Base-by-base conservation (phyloP, 495 filamentous ascomycete genomes). In the Poronia punctata region DNA sequence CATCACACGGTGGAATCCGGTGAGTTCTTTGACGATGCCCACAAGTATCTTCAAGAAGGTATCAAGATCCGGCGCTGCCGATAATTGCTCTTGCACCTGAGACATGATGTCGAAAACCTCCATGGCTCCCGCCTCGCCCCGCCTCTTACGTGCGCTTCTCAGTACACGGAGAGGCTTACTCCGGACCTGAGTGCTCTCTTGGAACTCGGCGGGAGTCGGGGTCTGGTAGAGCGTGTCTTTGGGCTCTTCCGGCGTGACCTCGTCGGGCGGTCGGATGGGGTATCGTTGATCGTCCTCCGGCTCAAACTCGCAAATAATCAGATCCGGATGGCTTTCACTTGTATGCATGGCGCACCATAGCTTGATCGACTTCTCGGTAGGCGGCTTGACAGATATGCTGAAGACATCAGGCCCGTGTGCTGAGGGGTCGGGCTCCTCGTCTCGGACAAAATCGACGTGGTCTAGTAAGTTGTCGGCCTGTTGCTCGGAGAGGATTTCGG, bases 31-130 rank as follows among this genome's bases (percentile, higher is more conserved):
- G 15, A 92, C 67, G 18, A 80, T 79, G n/a, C 85, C 83, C 1
- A 88, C 79, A 23, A 87, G 50, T 25, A 87, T 71, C 49, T 85
- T 84, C 5, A 89, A 60, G 40, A 89, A 84, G 11, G 37, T 59
- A 8, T 83, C 80, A 6, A 92, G 63, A 41, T 72, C 79, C 20
- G 78, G 70, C 6, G 86, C 81, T 7, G 74, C 76, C 15, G 83
- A 73, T 14, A 92, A 66, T 54, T 85, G 83, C 46, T 87, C 84
- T 54, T 89, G 82, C 35, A 85, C 85, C 63, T 86, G 92, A 44
- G 74, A 84, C 74, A 95, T 83, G 43, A 95, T 85, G 57, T 88
- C 89, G 56, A 94, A 94, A 5, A 93, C 86, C 53, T 93, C 86
- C 86, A 96, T 93, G 0, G 84, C 82, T 24, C 87, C 86, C 14